phyloP scores from a whole-genome alignment of 768 basidiomycete species.

The Pleurotus djamor region DNA sequence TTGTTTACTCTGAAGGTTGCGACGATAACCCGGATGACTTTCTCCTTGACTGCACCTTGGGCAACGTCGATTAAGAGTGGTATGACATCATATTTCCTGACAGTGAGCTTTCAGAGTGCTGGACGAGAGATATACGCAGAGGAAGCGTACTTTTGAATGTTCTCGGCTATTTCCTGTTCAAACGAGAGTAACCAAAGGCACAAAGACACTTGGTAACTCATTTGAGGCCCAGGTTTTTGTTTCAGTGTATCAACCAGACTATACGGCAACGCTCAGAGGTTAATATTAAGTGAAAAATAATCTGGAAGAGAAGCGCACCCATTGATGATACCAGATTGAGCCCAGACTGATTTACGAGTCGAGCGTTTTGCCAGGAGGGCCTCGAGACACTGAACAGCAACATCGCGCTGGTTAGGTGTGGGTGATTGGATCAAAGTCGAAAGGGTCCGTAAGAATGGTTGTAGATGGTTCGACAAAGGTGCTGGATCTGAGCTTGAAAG shows the following conservation, averaged over 20 bases:
- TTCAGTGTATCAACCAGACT: slow-evolving; percentile 86
- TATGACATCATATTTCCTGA: slow-evolving; percentile 86
- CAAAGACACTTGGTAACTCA: slow-evolving; percentile 92
- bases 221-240: slow-evolving; percentile 83
- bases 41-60: slow-evolving; percentile 92
- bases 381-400: slow-evolving; percentile 90
- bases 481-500: slow-evolving; percentile 45
- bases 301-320: slow-evolving; percentile 45
- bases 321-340: slow-evolving; percentile 58
- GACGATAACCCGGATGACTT: slow-evolving; percentile 90
- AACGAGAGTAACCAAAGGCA: slow-evolving; percentile 96
- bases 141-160: slow-evolving; percentile 76
- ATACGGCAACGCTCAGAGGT: not conserved
- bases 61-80: slow-evolving; percentile 82
- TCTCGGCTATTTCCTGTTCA: slow-evolving; percentile 79
- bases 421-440: slow-evolving; percentile 59
- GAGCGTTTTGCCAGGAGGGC: slow-evolving; percentile 80
- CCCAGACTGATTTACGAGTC: slow-evolving; percentile 81
- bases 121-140: not conserved
- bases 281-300: not conserved
- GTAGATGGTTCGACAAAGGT: slow-evolving; percentile 48
- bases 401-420: slow-evolving; percentile 68
- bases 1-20: slow-evolving; percentile 79
- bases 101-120: not conserved
- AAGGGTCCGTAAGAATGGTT: slow-evolving; percentile 59